These are phyloP conservation scores for Mycena haematopus DNA, from an alignment of 768 basidiomycete genomes.

Conservation along the genomic window DNA sequence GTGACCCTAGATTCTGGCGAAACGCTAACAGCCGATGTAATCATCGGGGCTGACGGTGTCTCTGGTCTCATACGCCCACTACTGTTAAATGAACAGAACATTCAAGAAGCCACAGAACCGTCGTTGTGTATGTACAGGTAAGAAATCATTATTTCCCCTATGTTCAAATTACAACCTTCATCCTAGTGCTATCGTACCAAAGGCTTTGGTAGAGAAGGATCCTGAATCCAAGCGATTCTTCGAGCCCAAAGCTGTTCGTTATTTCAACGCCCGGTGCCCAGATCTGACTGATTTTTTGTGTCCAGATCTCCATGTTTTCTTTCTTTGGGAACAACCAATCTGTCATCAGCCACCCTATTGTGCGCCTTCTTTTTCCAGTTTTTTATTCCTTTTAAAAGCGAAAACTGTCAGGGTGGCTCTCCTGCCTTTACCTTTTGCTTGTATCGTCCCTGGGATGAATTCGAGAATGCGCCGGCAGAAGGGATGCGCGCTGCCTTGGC, in stretches of 20 bases:
- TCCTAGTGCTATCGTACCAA: constrained; percentile 43
- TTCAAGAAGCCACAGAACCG: constrained; percentile 27
- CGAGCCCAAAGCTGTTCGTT: constrained; percentile 34
- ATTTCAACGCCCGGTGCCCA: neutral
- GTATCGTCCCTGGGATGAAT: constrained; percentile 39
- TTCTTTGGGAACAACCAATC: constrained; percentile 44
- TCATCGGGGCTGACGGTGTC: constrained; percentile 64
- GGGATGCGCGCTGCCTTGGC: constrained; percentile 39
- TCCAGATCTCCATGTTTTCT: constrained; percentile 40
- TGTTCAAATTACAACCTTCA: neutral
- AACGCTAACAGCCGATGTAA: constrained; percentile 52
- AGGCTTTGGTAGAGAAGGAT: constrained; percentile 47
- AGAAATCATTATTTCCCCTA: constrained; percentile 35
- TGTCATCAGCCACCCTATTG: constrained; percentile 41
- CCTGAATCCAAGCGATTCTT: constrained; percentile 44
- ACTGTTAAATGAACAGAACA: constrained; percentile 40
- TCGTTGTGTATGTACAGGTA: constrained; percentile 53
- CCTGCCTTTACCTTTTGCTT: constrained; percentile 39
- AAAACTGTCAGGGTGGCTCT: constrained; percentile 47
- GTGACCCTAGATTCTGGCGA: constrained; percentile 49
- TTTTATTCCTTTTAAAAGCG: constrained; percentile 7
- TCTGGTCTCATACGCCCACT: constrained; percentile 45
- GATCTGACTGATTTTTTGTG: neutral
- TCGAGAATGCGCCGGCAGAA: constrained; percentile 38
- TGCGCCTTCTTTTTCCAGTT: constrained; percentile 23